A percentile compares a stretch with the other conserved stretches of the same genome.
phyloP scores from a whole-genome alignment of 805 yeast species.

The Metschnikowia peoriensis region DNA sequence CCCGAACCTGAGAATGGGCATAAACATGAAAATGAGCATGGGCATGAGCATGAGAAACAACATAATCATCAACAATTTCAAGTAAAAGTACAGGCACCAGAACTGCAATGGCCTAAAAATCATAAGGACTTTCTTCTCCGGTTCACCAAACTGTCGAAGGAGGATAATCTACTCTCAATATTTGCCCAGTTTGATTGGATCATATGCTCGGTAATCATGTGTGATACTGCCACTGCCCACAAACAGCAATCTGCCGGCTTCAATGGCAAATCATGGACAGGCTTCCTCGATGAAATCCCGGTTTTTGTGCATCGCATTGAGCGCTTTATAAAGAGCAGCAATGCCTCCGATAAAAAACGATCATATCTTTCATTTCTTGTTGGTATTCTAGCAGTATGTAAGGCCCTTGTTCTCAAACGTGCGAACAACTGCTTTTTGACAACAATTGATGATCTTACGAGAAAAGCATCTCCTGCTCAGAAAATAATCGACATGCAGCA shows the following conservation, averaged over 20 bases:
- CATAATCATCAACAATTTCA: too few species aligned
- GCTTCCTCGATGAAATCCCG: conserved; percentile 13
- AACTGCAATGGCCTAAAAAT: background rate
- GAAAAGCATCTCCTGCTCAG: conserved; percentile 11
- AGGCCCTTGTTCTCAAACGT: conserved; percentile 31
- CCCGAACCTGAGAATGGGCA: background rate
- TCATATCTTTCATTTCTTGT: conserved; percentile 18
- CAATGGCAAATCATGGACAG: conserved; percentile 13
- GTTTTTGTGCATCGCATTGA: conserved; percentile 16
- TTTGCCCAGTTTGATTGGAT: conserved; percentile 21
- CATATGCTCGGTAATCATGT: conserved; percentile 8
- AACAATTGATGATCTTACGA: background rate
- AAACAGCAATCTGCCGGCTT: background rate
- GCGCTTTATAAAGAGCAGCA: conserved; percentile 13
- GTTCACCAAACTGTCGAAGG: conserved; percentile 10
- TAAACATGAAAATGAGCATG: too few species aligned
- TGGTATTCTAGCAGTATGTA: conserved; percentile 29
- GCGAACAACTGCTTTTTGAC: conserved; percentile 19
- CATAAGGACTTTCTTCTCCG: conserved; percentile 3
- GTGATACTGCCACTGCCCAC: conserved; percentile 9
- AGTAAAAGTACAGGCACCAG: too few species aligned
- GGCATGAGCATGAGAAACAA: too few species aligned
- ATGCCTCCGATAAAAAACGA: conserved; percentile 13
- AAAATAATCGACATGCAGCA: conserved; percentile 30
- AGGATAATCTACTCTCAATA: conserved; percentile 19